These are phyloP conservation scores for Candida sanyaensis DNA, from an alignment of 1,139 yeast species.

Conservation along the genomic window DNA sequence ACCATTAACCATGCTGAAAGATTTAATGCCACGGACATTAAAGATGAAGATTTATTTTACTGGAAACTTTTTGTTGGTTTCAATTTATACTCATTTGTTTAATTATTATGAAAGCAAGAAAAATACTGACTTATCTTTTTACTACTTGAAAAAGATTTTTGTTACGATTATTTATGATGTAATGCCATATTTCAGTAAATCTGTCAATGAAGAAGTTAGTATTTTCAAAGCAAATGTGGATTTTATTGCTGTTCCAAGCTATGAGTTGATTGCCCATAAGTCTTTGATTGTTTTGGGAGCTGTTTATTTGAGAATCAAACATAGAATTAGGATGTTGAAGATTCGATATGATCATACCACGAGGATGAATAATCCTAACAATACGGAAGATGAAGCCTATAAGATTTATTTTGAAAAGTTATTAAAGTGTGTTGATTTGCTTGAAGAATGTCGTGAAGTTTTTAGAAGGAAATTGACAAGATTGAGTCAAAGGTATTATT, in stretches of 20 bases:
- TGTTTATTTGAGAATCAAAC: constrained; percentile 22
- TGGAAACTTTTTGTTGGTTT: constrained; percentile 22
- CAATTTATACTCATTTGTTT: constrained; percentile 35
- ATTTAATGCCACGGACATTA: constrained; percentile 17
- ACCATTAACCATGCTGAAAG: constrained; percentile 4
- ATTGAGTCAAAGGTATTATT: constrained; percentile 35
- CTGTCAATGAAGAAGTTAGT: constrained; percentile 22
- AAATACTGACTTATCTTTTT: constrained; percentile 26
- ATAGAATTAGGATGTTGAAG: constrained; percentile 10
- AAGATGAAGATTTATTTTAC: constrained; percentile 26
- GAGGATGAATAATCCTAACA: constrained; percentile 12
- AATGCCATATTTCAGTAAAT: constrained; percentile 33
- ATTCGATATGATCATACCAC: constrained; percentile 12
- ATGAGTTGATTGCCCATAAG: constrained; percentile 35
- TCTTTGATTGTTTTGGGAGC: constrained; percentile 26
- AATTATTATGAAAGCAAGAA: constrained; percentile 35
- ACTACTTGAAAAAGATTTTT: constrained; percentile 31
- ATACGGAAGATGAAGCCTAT: constrained; percentile 12
- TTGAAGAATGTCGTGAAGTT: constrained; percentile 21
- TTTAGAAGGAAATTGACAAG: constrained; percentile 19
- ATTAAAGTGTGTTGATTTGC: constrained; percentile 15
- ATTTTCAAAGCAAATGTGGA: constrained; percentile 28
- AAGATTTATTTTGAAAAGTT: constrained; percentile 16
- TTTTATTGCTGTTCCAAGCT: constrained; percentile 36
- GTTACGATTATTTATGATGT: constrained; percentile 27